phyloP scores from a whole-genome alignment of 768 basidiomycete genomes.

The Pleurotus ostreatus region DNA sequence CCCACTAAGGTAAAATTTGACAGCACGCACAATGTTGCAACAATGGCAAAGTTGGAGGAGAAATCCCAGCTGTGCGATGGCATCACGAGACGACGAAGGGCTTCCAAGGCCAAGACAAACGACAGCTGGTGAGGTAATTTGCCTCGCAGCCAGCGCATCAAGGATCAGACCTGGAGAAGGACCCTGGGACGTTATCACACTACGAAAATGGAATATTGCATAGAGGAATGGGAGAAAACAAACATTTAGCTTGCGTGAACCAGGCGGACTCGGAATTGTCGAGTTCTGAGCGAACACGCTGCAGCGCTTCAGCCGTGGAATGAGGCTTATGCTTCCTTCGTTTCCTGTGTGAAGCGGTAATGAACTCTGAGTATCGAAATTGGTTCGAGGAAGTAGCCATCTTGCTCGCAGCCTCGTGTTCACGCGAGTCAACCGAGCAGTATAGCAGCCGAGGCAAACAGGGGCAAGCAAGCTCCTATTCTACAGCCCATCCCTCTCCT shows the following conservation, averaged over 20 bases:
- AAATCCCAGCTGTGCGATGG: constrained; percentile 67
- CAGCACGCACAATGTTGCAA: constrained; percentile 56
- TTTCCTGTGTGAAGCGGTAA: constrained; percentile 46
- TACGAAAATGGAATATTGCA: constrained; percentile 6
- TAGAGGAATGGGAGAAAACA: constrained; percentile 20
- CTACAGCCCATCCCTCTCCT: not conserved
- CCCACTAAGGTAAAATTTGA: not conserved
- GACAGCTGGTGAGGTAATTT: constrained; percentile 28
- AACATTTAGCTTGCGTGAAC: constrained; percentile 54
- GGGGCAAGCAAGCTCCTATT: not conserved
- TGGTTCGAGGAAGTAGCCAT: constrained; percentile 7
- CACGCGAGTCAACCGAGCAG: not conserved
- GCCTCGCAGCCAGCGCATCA: not conserved
- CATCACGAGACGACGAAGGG: constrained; percentile 55
- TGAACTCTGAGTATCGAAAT: constrained; percentile 49
- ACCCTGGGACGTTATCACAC: not conserved
- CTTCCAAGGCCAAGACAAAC: constrained; percentile 76
- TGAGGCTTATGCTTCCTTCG: constrained; percentile 33
- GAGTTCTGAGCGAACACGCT: constrained; percentile 43
- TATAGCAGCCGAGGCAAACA: not conserved
- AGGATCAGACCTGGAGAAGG: not conserved
- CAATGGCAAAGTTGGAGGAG: constrained; percentile 50
- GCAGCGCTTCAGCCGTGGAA: constrained; percentile 33
- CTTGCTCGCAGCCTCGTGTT: not conserved
- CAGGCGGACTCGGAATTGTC: constrained; percentile 37